phyloP scores from a whole-genome alignment of 306 rosid genomes.

The Trifolium dubium region DNA sequence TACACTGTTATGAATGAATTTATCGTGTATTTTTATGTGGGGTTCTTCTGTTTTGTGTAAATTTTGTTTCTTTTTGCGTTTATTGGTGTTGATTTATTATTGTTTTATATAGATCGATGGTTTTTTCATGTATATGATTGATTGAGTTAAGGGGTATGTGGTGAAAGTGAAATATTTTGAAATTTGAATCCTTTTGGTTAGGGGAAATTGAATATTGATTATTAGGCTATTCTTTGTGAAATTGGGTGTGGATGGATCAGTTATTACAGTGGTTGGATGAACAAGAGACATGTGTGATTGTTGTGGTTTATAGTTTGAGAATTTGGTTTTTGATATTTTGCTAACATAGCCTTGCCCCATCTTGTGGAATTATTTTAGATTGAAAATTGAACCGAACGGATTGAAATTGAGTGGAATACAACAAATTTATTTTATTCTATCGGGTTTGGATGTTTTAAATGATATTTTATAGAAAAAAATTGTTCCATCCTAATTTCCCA shows the following conservation, averaged over 20 bases:
- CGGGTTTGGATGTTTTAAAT: slow-evolving; percentile 5
- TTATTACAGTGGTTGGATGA: slow-evolving; percentile 8
- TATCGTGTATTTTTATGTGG: slow-evolving; percentile 13
- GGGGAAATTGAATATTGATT: slow-evolving; percentile 9
- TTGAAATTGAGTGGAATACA: neutral
- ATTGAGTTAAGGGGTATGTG: neutral
- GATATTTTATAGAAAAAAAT: neutral
- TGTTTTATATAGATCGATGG: slow-evolving; percentile 12
- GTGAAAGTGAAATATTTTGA: neutral
- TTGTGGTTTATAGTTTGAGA: slow-evolving; percentile 4
- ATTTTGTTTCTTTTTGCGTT: neutral
- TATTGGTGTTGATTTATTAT: neutral
- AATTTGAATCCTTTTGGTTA: slow-evolving; percentile 5
- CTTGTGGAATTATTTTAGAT: neutral
- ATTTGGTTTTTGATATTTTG: slow-evolving; percentile 20
- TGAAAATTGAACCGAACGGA: neutral
- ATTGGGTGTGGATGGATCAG: slow-evolving; percentile 40
- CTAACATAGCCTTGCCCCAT: neutral
- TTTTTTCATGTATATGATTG: neutral
- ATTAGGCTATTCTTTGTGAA: slow-evolving; percentile 16
- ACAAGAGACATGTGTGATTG: slow-evolving; percentile 28
- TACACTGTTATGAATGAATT: neutral
- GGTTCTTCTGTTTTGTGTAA: slow-evolving; percentile 20
- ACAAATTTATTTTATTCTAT: neutral
- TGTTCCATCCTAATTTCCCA: neutral